Base-by-base conservation (phyloP, 1,284 basidiomycete genomes). In the Phylloporus sp. region DNA sequence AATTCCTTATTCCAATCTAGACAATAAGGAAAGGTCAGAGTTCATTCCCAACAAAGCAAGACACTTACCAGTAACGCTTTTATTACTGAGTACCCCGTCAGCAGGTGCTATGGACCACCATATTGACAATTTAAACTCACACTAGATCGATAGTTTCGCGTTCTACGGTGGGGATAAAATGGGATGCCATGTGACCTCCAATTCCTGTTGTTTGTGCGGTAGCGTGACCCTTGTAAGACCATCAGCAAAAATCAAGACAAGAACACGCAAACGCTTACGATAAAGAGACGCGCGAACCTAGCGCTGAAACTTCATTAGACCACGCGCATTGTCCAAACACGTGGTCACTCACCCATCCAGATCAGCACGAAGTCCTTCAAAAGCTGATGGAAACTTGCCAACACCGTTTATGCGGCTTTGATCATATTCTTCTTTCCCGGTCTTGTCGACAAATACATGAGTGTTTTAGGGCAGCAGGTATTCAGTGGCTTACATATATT, bases 141-240 rank as follows among this genome's bases (percentile, higher is more conserved):
- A 29, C 42, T 6, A 62, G n/a, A 47, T 62, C 61, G 22, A 62
- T 47, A 17, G 42, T 39, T 40, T 62, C 61, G 5, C 56, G 61
- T n/a, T 62, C 61, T 10, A 62, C 50, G 3, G 61, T 62, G 6
- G 61, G 61, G n/a, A 62, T 60, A 18, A 62, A 62, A 18, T 20
- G 31, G n/a, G 49, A 62, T 26, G 56, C 61, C 61, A 62, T 59
- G 20, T 62, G 56, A 20, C 61, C 56, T 6, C 61, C 61, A 20
- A 60, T 32, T 1, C 61, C 61, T 39, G 61, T 60, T 6, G 61
- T 61, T 58, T 62, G 56, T 12, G 26, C 17, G 4, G 61, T 62
- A n/a, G 61, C 56, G 26, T 62, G 61, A 22, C 61, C 61, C 61
- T 62, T 20, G 8, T 13, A 60, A 22, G 26, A n/a, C 34, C 2